These are phyloP conservation scores for Rhodocollybia butyracea DNA, from an alignment of 768 basidiomycete species.

Conservation along the genomic window DNA sequence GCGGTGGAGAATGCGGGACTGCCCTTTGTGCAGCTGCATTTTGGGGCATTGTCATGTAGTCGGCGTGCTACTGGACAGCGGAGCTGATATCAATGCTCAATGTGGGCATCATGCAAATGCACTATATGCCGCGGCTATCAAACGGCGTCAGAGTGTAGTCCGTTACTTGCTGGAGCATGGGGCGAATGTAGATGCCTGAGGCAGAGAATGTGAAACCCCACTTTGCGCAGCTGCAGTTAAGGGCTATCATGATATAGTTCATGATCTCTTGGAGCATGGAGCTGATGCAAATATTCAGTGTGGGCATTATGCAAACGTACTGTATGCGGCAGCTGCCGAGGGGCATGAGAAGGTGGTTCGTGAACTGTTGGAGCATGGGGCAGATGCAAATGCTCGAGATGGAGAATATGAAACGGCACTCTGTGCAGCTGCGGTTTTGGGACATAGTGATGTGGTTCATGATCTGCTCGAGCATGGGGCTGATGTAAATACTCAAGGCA, in stretches of 20 bases:
- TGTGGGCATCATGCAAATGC: neutral
- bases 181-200: too few relatives aligned
- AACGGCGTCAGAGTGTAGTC: neutral
- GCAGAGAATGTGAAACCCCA: too few relatives aligned
- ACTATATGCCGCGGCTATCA: neutral
- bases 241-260: too few relatives aligned
- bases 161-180: neutral
- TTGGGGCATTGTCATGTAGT: neutral
- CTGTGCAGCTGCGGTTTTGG: neutral
- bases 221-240: too few relatives aligned
- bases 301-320: neutral
- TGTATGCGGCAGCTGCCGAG: too few relatives aligned
- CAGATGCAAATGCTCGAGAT: neutral
- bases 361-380: too few relatives aligned
- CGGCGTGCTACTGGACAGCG: neutral
- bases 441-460: neutral
- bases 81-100: too few relatives aligned
- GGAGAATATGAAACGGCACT: neutral
- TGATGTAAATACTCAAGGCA: neutral
- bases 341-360: too few relatives aligned
- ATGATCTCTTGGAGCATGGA: too few relatives aligned
- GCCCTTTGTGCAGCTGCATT: neutral
- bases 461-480: neutral
- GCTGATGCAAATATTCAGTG: neutral
- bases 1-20: neutral